Conservation (phyloP, 73 alveolate genomes). For the Tetrahymena borealis region DNA sequence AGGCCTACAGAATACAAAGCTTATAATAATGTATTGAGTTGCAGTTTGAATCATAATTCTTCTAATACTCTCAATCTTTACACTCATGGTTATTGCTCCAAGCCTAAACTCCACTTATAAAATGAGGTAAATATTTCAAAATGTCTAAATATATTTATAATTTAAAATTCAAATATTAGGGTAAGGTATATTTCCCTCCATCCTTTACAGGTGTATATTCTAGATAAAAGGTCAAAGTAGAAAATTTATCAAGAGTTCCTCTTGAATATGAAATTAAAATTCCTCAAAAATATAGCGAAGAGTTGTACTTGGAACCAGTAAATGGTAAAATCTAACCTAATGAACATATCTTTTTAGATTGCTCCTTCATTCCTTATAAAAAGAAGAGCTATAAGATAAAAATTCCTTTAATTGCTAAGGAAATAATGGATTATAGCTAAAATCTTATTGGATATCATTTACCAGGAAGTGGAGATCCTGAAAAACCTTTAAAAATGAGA, state of each 20-base stretch:
- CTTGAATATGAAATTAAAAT: constrained; percentile 78
- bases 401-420: constrained; percentile 76
- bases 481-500: constrained; percentile 48
- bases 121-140: constrained; percentile 43
- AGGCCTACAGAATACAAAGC: constrained; percentile 82
- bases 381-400: constrained; percentile 73
- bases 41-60: constrained; percentile 85
- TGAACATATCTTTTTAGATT: constrained; percentile 67
- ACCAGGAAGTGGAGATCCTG: constrained; percentile 83
- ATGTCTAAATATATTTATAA: not conserved
- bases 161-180: not conserved
- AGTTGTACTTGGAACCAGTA: constrained; percentile 83
- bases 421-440: constrained; percentile 75
- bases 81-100: constrained; percentile 86
- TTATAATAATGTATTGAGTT: constrained; percentile 79
- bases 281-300: constrained; percentile 84
- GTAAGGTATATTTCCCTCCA: constrained; percentile 95
- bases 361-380: constrained; percentile 87
- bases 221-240: constrained; percentile 76
- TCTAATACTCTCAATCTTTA: constrained; percentile 72
- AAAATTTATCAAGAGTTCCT: constrained; percentile 84
- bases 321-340: constrained; percentile 77
- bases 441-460: constrained; percentile 86
- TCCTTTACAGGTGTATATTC: constrained; percentile 89
- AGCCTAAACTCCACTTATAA: constrained; percentile 80